Percentiles rank a stretch among this genome's conserved stretches.
Evolutionary conservation across 2,329 filamentous ascomycete genomes (phyloP).

Genomic region (Xylariaceae sp.): DNA sequence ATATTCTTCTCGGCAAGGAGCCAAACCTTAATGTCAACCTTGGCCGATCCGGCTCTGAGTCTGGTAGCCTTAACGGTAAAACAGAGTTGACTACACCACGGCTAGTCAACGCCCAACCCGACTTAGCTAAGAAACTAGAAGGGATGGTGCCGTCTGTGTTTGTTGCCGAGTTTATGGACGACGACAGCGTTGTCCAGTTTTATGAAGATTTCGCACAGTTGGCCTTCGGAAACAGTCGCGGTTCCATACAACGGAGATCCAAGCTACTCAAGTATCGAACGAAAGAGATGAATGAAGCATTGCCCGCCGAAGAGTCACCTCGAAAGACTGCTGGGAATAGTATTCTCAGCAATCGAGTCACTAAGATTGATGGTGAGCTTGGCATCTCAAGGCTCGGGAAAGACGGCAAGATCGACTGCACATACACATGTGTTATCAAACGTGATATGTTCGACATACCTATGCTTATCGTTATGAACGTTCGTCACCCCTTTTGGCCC

Average conservation of each 20-base stretch:
- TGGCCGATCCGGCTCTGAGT: constrained; percentile 48
- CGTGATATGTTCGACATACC: constrained; percentile 97
- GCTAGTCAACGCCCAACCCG: constrained; percentile 42
- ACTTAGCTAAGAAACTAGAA: constrained; percentile 37
- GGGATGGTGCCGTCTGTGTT: constrained; percentile 74
- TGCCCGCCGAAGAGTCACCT: constrained; percentile 36
- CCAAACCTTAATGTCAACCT: constrained; percentile 84
- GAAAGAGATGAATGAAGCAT: constrained; percentile 51
- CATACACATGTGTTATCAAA: constrained; percentile 96
- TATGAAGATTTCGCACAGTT: constrained; percentile 93
- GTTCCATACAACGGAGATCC: constrained; percentile 77
- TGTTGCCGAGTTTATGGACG: constrained; percentile 86
- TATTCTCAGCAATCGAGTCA: constrained; percentile 57
- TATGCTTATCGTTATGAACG: constrained; percentile 97
- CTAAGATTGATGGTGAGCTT: constrained; percentile 65
- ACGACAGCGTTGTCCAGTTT: constrained; percentile 89
- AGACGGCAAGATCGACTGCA: constrained; percentile 90
- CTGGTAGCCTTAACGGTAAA: constrained; percentile 42
- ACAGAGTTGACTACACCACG: constrained; percentile 49
- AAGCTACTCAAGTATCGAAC: constrained; percentile 88
- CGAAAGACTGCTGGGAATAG: constrained; percentile 46
- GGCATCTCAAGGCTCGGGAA: constrained; percentile 79
- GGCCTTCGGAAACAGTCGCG: constrained; percentile 86
- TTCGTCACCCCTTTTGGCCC: constrained; percentile 50
- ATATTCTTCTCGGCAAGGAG: constrained; percentile 81